Conservation (phyloP, 2,329 filamentous ascomycete genomes). For the Aureobasidium musti region DNA sequence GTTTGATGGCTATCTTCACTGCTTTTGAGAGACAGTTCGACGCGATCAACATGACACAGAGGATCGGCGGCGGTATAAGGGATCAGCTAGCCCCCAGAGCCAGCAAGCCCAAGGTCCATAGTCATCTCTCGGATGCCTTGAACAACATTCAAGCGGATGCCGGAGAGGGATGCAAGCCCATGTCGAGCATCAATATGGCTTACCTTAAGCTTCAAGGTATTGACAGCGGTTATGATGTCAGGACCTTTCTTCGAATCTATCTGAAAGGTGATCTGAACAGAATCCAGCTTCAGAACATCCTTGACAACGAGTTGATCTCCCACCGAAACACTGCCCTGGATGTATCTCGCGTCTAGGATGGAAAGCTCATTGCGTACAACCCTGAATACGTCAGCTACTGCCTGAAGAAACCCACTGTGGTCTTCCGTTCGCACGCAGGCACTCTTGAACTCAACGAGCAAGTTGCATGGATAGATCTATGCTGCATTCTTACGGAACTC, state of each 20-base stretch:
- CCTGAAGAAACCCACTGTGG: constrained; percentile 10
- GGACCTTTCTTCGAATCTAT: neutral
- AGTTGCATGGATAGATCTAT: neutral
- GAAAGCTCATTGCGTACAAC: neutral
- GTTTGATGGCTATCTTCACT: constrained; percentile 16
- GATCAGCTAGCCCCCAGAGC: neutral
- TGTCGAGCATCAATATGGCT: neutral
- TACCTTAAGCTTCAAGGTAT: neutral
- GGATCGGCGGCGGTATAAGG: neutral
- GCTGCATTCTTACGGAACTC: neutral
- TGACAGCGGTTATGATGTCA: neutral
- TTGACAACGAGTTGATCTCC: constrained; percentile 2
- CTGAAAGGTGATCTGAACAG: neutral
- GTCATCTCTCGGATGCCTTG: neutral
- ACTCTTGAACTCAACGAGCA: neutral
- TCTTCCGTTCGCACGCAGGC: neutral
- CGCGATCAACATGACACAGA: neutral
- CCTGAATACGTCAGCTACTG: neutral
- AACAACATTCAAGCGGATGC: neutral
- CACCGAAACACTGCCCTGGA: neutral
- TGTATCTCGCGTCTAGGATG: constrained; percentile 1
- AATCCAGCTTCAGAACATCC: neutral
- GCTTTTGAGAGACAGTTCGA: constrained; percentile 26
- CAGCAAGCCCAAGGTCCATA: neutral
- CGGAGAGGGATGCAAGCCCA: neutral